These are phyloP conservation scores for Penicillium sp. DNA, from an alignment of 2,329 filamentous ascomycete genomes.

Conservation along the genomic window DNA sequence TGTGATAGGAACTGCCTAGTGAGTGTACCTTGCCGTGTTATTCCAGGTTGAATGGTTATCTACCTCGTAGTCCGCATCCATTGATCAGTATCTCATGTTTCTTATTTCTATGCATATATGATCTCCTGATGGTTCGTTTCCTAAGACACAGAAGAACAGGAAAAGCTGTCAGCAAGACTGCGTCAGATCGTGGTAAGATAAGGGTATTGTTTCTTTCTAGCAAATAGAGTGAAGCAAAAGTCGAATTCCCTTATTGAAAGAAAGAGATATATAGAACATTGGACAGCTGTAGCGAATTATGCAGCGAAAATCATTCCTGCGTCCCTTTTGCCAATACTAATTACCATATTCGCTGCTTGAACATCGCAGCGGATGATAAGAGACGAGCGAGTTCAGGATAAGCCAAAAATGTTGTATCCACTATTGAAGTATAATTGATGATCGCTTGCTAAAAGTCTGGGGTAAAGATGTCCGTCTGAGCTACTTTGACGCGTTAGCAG, in stretches of 20 bases:
- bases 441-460: too few relatives aligned
- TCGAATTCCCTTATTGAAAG: background rate
- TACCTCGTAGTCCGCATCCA: background rate
- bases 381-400: too few relatives aligned
- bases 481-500: background rate
- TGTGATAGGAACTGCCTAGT: background rate
- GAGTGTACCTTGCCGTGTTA: background rate
- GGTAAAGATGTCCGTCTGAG: background rate
- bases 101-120: background rate
- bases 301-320: slow-evolving; percentile 1
- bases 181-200: too few relatives aligned
- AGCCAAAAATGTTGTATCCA: too few relatives aligned
- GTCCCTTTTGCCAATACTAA: too few relatives aligned
- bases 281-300: background rate
- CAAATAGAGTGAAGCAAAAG: too few relatives aligned
- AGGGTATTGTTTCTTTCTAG: too few relatives aligned
- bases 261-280: too few relatives aligned
- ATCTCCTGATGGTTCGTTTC: background rate
- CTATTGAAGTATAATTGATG: too few relatives aligned
- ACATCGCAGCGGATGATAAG: too few relatives aligned
- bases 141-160: too few relatives aligned
- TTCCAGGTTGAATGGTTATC: background rate
- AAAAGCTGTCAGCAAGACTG: too few relatives aligned
- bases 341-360: background rate
- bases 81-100: background rate